Evolutionary conservation across 2,329 filamentous ascomycete genomes (phyloP), one percentile per base, ranked within the genome.

Genomic region (Pestalotiopsis sp.): DNA sequence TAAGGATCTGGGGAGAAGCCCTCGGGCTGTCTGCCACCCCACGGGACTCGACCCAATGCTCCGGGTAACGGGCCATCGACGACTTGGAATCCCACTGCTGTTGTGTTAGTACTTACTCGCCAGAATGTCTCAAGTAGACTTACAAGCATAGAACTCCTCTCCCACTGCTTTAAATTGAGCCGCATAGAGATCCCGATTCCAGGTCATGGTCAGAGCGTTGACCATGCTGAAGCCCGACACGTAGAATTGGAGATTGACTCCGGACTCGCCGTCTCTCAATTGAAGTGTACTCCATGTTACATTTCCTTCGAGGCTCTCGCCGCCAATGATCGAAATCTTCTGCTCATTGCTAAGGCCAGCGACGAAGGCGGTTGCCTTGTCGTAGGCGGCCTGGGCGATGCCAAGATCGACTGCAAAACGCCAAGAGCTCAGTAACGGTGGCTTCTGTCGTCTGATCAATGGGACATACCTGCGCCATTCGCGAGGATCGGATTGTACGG

Each of bases 161-260:
- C 71, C 72, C 9, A 74, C 56, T 39, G 70, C 70, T 14, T 62
- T 56, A 66, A 72, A 73, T 25, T 73, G 71, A 5, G 63, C 63
- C 23, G 66, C 67, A 36, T 68, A 67, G 4, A 72, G 66, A 23
- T 69, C 63, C 5, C 70, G 70, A 62, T 73, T 67, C 72, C 72
- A 74, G 27, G 71, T 73, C 71, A 71, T 69, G 17, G 67, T 68
- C 59, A 73, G 61, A 12, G 72, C 72, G 27, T 70, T 69, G 41
- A 69, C 64, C 58, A 70, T 70, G 38, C 59, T 64, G 59, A 73
- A 74, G 31, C 70, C 71, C 7, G 72, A 73, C 5, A 74, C 71
- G 25, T 65, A 66, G 61, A 52, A 69, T 58, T 73, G 67, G 39
- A 73, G 63, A n/a, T 66, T 66, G 13, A 66, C 45, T 12, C 71